Conservation (phyloP, 805 yeast species). For the Kazachstania viticola region DNA sequence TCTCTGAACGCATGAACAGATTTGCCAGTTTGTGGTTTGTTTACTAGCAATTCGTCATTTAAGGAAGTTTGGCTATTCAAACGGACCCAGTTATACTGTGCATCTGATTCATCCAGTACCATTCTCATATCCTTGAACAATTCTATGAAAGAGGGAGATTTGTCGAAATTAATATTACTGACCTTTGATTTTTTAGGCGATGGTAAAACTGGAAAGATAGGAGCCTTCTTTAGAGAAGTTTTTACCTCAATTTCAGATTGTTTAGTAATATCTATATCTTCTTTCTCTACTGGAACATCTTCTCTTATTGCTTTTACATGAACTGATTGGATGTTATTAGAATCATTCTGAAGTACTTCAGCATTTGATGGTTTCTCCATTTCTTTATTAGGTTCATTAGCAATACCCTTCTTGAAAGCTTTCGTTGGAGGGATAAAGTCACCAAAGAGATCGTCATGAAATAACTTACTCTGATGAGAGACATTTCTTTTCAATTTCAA, state of each 20-base stretch:
- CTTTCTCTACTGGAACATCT: conserved; percentile 14
- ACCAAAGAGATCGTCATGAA: conserved; percentile 23
- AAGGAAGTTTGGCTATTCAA: conserved; percentile 15
- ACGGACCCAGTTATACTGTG: conserved; percentile 24
- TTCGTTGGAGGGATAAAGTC: conserved; percentile 8
- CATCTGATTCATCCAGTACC: conserved; percentile 24
- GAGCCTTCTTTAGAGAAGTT: too few relatives aligned
- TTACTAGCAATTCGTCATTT: conserved; percentile 4
- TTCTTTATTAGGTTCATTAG: background rate
- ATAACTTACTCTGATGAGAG: conserved; percentile 14
- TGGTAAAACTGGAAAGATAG: conserved; percentile 13
- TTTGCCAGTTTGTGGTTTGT: background rate
- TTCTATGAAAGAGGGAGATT: conserved; percentile 24
- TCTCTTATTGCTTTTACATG: background rate
- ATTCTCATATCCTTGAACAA: conserved; percentile 22
- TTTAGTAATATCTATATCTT: conserved; percentile 5
- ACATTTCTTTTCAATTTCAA: too few relatives aligned
- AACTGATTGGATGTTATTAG: too few relatives aligned
- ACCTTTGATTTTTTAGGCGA: conserved; percentile 1
- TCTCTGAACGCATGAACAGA: background rate
- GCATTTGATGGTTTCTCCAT: background rate
- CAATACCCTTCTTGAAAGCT: too few relatives aligned
- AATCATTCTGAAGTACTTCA: background rate
- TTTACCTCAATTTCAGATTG: conserved; percentile 5
- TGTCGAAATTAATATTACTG: conserved; percentile 9